Base-by-base conservation (phyloP, 2,329 filamentous ascomycete species). In the Alternaria conjuncta region DNA sequence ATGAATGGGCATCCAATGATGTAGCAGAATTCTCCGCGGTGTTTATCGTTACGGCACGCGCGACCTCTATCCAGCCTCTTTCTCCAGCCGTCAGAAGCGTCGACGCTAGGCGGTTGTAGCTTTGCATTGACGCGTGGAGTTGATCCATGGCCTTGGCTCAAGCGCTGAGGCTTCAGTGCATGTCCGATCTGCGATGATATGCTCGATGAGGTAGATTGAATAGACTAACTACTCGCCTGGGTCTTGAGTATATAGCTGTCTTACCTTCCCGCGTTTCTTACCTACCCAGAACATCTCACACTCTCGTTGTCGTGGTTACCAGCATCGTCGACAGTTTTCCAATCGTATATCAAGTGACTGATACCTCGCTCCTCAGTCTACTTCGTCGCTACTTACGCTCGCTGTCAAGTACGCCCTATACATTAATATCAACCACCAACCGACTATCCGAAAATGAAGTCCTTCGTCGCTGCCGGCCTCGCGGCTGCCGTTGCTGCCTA, bases 291-390 rank as follows among this genome's bases (percentile, higher is more conserved):
- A 55, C 49, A 49, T 71, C 65, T 71, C 57, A 67, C 65, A 71
- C 63, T 64, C 57, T 74, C 69, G 70, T 72, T 75, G 70, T 73
- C 66, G 60, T 68, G 68, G 69, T 70, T 70, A 71, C 70, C 68
- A 57, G 60, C 62, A 45, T 57, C 61, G 21, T 64, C 61, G 54
- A 55, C 58, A 45, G 12, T 55, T 57, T 23, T 50, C 15, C 41
- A 50, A 49, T 55, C 47, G 32, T 62, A 57, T 58, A 63, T 55
- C 58, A 60, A 64, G 63, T 63, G 67, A 75, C 72, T 79, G 77
- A 78, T 78, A 76, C 73, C 74, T 78, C 75, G 76, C 76, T 79
- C 70, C 74, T 78, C 77, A 78, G 74, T 78, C 70, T 69, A 65
- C 59, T 55, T 64, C 65, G 63, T 76, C 71, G 66, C 66, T 73